Evolutionary conservation across 495 filamentous ascomycete species (phyloP), one percentile per base, ranked within the genome.

Genomic region (Penicillium canariense): DNA sequence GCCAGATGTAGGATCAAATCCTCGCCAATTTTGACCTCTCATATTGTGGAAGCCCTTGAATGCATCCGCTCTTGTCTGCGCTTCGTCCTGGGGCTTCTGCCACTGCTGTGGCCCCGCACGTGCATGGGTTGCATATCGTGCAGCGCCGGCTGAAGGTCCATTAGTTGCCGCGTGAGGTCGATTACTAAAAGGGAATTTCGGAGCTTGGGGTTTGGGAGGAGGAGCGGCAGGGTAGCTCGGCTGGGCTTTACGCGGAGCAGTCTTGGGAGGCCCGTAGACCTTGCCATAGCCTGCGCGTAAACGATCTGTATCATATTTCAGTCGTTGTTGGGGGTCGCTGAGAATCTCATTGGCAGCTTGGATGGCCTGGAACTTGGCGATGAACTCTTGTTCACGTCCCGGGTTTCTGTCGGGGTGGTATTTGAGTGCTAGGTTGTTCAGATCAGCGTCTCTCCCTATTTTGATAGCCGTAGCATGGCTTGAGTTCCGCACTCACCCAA

Each of bases 391-490:
- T 70, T 96, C 91, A 56, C 80, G 79, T 38, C 92, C 92, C 4
- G 86, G 88, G 61, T 97, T 96, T 38, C 91, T 84, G 67, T 97
- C 92, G 6, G 92, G 92, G 63, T 97, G 92, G 60, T 85, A 95
- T 61, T 85, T 85, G 23, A 94, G 78, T 30, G 91, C 91, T 93
- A 57, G 15, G 20, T 12, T 48, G 20, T 15, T 34, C 20, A 47
- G 20, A 32, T 50, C 18, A 59, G 55, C 26, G 23, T 42, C 40
- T 4, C 5, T 6, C 5, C 7, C n/a, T n/a, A n/a, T 30, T 22
- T 8, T n/a, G 7, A 25, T 11, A n/a, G 5, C 10, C 23, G 5
- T 18, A 5, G 11, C 8, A 31, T 43, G 26, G n/a, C 25, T 7
- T 3, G 9, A 6, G 12, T 40, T 27, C 26, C n/a, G 9, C 36